Percentiles rank a stretch among this genome's conserved stretches.
These are phyloP conservation scores for Chalaropsis thielavioides DNA, from an alignment of 2,329 filamentous ascomycete genomes.

Conservation along the genomic window DNA sequence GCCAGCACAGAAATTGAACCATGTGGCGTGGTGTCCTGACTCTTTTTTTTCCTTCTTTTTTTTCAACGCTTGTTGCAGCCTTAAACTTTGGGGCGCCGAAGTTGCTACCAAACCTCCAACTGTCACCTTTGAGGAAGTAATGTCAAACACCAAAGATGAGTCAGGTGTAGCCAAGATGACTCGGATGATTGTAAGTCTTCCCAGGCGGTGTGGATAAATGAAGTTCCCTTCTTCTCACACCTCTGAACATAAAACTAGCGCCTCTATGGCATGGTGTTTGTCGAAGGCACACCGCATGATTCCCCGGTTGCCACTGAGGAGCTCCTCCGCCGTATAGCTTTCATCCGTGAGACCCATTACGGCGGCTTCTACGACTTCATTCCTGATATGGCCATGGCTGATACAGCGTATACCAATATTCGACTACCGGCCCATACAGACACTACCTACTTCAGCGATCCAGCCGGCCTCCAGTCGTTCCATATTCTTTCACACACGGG, in stretches of 20 bases:
- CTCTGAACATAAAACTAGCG: slow-evolving; percentile 32
- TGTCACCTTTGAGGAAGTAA: slow-evolving; percentile 46
- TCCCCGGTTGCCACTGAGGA: slow-evolving; percentile 55
- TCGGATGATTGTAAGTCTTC: slow-evolving; percentile 43
- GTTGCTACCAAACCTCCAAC: slow-evolving; percentile 38
- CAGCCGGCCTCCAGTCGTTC: slow-evolving; percentile 80
- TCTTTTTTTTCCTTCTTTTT: background rate
- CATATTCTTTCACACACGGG: slow-evolving; percentile 59
- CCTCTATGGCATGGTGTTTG: slow-evolving; percentile 60
- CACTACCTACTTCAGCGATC: slow-evolving; percentile 90
- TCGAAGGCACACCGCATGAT: slow-evolving; percentile 50
- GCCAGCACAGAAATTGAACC: too few species aligned
- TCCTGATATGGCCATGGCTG: slow-evolving; percentile 71
- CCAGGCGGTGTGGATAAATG: too few species aligned
- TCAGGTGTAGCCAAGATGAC: slow-evolving; percentile 46
- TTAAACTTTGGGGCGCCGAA: slow-evolving; percentile 23
- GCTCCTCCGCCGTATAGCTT: slow-evolving; percentile 69
- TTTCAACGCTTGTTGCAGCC: background rate
- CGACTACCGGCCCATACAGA: slow-evolving; percentile 79
- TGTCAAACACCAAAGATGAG: slow-evolving; percentile 35
- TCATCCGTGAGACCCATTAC: slow-evolving; percentile 84
- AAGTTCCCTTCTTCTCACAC: background rate
- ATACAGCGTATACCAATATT: slow-evolving; percentile 82
- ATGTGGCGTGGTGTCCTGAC: too few species aligned
- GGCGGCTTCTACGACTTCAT: slow-evolving; percentile 71